Evolutionary conservation across 1,284 basidiomycete species (phyloP), one percentile per base, ranked within the genome.

Genomic region (Malassezia yamatoensis): DNA sequence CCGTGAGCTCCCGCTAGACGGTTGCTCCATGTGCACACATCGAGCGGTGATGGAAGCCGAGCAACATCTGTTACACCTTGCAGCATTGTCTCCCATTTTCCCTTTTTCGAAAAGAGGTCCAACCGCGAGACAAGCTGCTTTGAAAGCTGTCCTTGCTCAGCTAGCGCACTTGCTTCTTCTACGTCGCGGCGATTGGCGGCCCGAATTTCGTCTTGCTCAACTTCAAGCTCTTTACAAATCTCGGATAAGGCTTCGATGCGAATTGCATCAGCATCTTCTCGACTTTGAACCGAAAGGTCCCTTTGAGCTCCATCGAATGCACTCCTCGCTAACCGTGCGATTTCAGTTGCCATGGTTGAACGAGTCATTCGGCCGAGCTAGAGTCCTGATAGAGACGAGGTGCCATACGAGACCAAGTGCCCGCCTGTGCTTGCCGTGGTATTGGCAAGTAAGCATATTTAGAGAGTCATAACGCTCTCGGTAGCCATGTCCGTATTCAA

Each of bases 71-170:
- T 75, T 38, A 98, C 81, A 15, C 93, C 93, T 61, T 89, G 83
- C 5, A 98, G 79, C 86, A 96, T 93, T 0, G 85, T 82, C 40
- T 88, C 85, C 87, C 89, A 99, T 77, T 98, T 98, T 64, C 89
- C 88, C 12, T 84, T 80, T 35, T 75, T 76, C 53, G 82, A 83
- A 53, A 81, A 81, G 11, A 99, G 81, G 74, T 96, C 90, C 16
- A 99, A 80, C 12, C 94, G 83, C 45, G 86, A 87, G 15, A 93
- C 78, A 45, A 98, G 78, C 1, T 90, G 83, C 2, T 80, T 77
- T 0, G 89, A 86, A 76, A 98, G 88, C 39, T 84, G 83, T 3
- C 90, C 90, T 1, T 85, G 81, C 37, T 82, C 82, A 9, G 90
- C 89, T 55, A 90, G 85, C 6, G 70, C 76, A 69, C 83, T 80